A percentile compares a stretch with the other conserved stretches of the same genome.
Conservation (phyloP, 371 early-diverging fungal genomes). For the Racocetra persica region DNA sequence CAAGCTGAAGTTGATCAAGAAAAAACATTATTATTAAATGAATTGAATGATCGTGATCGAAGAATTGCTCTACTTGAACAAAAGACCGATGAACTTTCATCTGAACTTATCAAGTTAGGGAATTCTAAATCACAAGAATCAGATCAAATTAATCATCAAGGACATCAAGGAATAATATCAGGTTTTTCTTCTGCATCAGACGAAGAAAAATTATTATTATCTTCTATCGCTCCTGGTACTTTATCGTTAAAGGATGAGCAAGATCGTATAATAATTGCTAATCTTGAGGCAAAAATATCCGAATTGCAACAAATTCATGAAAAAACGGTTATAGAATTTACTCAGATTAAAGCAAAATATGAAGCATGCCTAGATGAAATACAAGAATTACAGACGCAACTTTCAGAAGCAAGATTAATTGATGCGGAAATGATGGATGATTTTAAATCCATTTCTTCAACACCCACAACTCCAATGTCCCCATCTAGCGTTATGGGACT, state of each 20-base stretch:
- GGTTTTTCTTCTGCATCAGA: background rate
- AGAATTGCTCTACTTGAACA: constrained; percentile 33
- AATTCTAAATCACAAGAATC: background rate
- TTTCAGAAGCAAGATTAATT: constrained; percentile 19
- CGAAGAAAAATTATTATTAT: background rate
- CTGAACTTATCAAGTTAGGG: constrained; percentile 9
- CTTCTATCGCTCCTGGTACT: background rate
- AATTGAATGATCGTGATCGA: constrained; percentile 12
- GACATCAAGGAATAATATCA: background rate
- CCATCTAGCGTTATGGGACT: background rate
- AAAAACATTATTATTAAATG: constrained; percentile 31
- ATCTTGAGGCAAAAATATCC: constrained; percentile 18
- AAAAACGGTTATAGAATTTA: constrained; percentile 7
- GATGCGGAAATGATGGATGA: constrained; percentile 8
- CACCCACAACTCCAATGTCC: constrained; percentile 2
- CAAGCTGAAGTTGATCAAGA: constrained; percentile 45
- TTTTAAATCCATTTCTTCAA: background rate
- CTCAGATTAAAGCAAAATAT: constrained; percentile 35
- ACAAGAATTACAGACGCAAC: constrained; percentile 17
- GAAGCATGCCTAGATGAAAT: constrained; percentile 34
- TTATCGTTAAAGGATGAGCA: constrained; percentile 8
- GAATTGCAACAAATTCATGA: constrained; percentile 31
- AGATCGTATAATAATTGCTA: background rate
- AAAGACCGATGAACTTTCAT: constrained; percentile 16
- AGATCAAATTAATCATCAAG: background rate